A percentile compares a stretch with the other conserved stretches of the same genome.
Evolutionary conservation across 306 rosid genomes (phyloP).

Genomic region (Hylodesmum podocarpum): DNA sequence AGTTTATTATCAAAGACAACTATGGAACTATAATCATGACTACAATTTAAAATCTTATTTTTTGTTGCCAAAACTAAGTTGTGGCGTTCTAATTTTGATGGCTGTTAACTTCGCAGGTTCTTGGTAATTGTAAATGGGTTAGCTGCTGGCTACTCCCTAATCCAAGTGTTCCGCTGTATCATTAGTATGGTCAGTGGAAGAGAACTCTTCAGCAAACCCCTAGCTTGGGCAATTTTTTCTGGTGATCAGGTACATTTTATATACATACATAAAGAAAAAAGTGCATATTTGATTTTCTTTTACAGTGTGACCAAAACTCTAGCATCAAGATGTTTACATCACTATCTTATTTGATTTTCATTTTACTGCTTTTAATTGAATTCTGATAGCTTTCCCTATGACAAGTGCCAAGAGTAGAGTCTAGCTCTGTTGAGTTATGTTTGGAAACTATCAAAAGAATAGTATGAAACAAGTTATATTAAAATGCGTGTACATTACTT

Average conservation of each 20-base stretch:
- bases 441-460: too few species aligned
- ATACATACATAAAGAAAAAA: not conserved
- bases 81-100: not conserved
- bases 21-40: not conserved
- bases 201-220: constrained; percentile 69
- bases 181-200: constrained; percentile 60
- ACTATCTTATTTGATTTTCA: not conserved
- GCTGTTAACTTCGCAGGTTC: constrained; percentile 46
- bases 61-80: not conserved
- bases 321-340: not conserved
- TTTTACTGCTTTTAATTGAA: not conserved
- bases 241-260: constrained; percentile 70
- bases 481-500: too few species aligned
- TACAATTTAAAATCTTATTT: not conserved
- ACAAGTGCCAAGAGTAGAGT: not conserved
- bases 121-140: constrained; percentile 71
- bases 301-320: not conserved
- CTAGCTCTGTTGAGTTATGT: not conserved
- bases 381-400: not conserved
- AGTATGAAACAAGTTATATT: too few species aligned
- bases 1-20: not conserved
- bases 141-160: constrained; percentile 69
- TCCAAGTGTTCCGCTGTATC: constrained; percentile 66
- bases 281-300: not conserved
- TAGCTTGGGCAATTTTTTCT: constrained; percentile 87